phyloP scores from a whole-genome alignment of 2,329 filamentous ascomycete genomes.

The Claviceps sorghi region DNA sequence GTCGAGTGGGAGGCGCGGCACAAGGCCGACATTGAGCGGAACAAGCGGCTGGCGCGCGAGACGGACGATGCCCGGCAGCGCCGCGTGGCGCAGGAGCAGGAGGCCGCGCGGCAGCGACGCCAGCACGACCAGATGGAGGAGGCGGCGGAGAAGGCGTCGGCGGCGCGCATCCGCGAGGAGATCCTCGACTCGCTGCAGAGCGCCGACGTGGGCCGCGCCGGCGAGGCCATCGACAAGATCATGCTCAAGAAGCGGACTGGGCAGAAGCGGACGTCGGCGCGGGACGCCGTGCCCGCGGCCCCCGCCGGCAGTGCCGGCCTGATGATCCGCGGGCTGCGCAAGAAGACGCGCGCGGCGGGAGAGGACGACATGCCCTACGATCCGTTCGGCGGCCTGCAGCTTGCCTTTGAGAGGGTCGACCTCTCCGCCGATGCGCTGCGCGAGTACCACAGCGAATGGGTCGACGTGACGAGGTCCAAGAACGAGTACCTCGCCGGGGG shows the following conservation, averaged over 20 bases:
- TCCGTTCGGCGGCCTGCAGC: constrained; percentile 64
- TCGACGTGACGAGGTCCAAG: constrained; percentile 53
- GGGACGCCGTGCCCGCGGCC: constrained; percentile 18
- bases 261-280: constrained; percentile 19
- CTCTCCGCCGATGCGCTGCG: constrained; percentile 35
- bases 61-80: constrained; percentile 38
- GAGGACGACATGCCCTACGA: constrained; percentile 64
- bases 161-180: constrained; percentile 49
- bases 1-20: constrained; percentile 59
- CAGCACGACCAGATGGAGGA: constrained; percentile 52
- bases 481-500: constrained; percentile 59
- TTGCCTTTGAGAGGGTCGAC: constrained; percentile 55
- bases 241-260: constrained; percentile 61
- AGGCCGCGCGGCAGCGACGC: constrained; percentile 45
- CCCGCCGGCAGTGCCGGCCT: constrained; percentile 18
- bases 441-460: constrained; percentile 60
- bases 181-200: constrained; percentile 56
- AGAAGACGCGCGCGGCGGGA: constrained; percentile 26
- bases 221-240: constrained; percentile 43
- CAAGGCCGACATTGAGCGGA: constrained; percentile 50
- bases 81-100: constrained; percentile 49
- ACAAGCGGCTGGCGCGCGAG: constrained; percentile 38
- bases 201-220: constrained; percentile 45
- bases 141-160: constrained; percentile 51
- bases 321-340: constrained; percentile 70